Evolutionary conservation across 2,329 filamentous ascomycete species (phyloP).

Genomic region (Aaosphaeria pasadenensis): DNA sequence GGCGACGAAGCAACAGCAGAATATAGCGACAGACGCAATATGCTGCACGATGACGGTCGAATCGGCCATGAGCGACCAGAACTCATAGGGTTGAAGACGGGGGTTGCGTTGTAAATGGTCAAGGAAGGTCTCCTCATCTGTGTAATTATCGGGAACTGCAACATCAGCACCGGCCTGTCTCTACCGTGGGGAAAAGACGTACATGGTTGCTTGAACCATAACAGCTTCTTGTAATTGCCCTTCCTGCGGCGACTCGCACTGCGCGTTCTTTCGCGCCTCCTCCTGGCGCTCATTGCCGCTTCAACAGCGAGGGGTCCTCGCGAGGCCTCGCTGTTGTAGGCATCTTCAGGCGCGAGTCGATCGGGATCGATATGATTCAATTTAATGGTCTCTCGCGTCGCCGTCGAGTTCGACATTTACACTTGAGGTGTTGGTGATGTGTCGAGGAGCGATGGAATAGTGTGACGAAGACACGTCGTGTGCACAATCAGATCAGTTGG

Average conservation of each 20-base stretch:
- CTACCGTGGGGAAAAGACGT: constrained; percentile 29
- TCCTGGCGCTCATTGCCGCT: constrained; percentile 24
- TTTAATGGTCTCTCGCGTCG: too few relatives aligned
- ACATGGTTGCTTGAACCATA: constrained; percentile 98
- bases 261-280: constrained; percentile 53
- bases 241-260: constrained; percentile 67
- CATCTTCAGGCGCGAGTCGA: constrained; percentile 80
- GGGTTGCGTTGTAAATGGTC: constrained; percentile 95
- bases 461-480: too few relatives aligned
- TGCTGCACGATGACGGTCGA: constrained; percentile 97
- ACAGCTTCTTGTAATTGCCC: constrained; percentile 85
- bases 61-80: constrained; percentile 94
- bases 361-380: constrained; percentile 8
- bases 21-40: constrained; percentile 90
- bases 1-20: constrained; percentile 87
- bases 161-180: constrained; percentile 1
- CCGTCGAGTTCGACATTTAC: too few relatives aligned
- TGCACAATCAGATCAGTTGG: too few relatives aligned
- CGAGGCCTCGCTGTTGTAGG: constrained; percentile 65
- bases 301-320: constrained; percentile 39
- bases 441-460: too few relatives aligned
- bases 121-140: constrained; percentile 93
- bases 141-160: constrained; percentile 95
- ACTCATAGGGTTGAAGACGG: constrained; percentile 90
- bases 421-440: too few relatives aligned